Evolutionary conservation across 805 yeast genomes (phyloP), one percentile per base, ranked within the genome.

Genomic region (Suhomyces sp.): DNA sequence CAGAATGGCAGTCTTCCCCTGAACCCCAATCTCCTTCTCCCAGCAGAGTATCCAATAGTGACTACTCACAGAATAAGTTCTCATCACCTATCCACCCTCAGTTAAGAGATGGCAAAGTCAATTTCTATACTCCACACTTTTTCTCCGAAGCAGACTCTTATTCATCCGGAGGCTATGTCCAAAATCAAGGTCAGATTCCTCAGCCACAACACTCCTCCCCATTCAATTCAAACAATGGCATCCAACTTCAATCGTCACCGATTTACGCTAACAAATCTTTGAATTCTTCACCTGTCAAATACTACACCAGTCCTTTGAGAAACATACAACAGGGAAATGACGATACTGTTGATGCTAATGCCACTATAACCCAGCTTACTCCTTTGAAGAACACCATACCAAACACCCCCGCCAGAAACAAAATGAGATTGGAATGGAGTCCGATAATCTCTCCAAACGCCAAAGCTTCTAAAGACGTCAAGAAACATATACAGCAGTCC

Each of bases 401-500:
- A 8, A 66, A 63, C 41, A 72, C 77, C 5, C 77, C 77, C 2
- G 61, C 64, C 26, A 64, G 63, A n/a, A 71, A 66, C 50, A 63
- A 60, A 49, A 62, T 74, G 42, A 63, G 63, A 5, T 60, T 73
- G 46, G 78, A 76, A 58, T 76, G 80, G 80, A 71, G 77, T 52
- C 78, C 79, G 3, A 71, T 75, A 24, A 74, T 75, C 23, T 70
- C 74, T 42, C 79, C 80, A 22, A 66, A 64, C 48, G 64, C 65
- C 10, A 63, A 60, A 49, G 55, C 59, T 5, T 54, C 58, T 8
- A 52, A 47, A 36, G 60, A 57, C 45, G 54, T 57, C 35, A 55
- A 54, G 33, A 55, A 51, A 31, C 60, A 57, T 40, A 70, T 75
- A 47, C 78, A 77, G 60, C 76, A 73, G 46, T 67, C 72, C n/a